A percentile compares a stretch with the other conserved stretches of the same genome.
These are phyloP conservation scores for Licmophora abbreviata DNA, from an alignment of 108 stramenopile genomes.

Conservation along the genomic window DNA sequence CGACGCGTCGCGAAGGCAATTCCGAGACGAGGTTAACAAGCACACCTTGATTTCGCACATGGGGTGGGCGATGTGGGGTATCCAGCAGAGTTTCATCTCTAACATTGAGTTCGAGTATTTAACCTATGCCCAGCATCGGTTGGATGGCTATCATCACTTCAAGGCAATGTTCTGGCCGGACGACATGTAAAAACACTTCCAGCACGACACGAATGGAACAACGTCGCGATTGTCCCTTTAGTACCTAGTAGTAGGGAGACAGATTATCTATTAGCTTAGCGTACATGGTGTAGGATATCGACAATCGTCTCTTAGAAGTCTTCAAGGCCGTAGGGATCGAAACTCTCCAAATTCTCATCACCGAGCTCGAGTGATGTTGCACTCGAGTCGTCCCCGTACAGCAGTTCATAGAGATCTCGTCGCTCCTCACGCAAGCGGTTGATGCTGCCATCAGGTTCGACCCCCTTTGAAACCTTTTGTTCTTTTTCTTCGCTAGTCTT, in stretches of 20 bases:
- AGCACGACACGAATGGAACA: no score
- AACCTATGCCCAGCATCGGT: slow-evolving; percentile 48
- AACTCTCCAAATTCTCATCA: slow-evolving; percentile 64
- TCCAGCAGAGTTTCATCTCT: slow-evolving; percentile 42
- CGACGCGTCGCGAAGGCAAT: slow-evolving; percentile 14
- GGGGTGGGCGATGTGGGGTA: slow-evolving; percentile 65
- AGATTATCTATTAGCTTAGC: no score
- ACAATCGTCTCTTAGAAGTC: no score
- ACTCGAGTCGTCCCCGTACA: slow-evolving; percentile 55
- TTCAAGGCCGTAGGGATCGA: slow-evolving; percentile 69
- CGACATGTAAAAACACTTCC: no score
- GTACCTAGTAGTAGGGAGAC: no score
- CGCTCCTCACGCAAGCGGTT: slow-evolving; percentile 62
- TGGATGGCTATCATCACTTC: slow-evolving; percentile 43
- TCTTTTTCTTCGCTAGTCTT: slow-evolving; percentile 2
- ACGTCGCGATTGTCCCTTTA: no score
- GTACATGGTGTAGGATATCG: no score
- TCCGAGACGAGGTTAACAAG: slow-evolving; percentile 35
- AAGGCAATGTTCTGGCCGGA: slow-evolving; percentile 23
- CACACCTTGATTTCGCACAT: slow-evolving; percentile 53
- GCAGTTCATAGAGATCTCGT: slow-evolving; percentile 71
- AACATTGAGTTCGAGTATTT: slow-evolving; percentile 70
- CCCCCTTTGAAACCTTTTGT: slow-evolving; percentile 6
- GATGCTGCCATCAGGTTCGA: slow-evolving; percentile 53
- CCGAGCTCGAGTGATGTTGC: slow-evolving; percentile 21